These are phyloP conservation scores for Eurotiales sp. DNA, from an alignment of 2,329 filamentous ascomycete species.

Conservation along the genomic window DNA sequence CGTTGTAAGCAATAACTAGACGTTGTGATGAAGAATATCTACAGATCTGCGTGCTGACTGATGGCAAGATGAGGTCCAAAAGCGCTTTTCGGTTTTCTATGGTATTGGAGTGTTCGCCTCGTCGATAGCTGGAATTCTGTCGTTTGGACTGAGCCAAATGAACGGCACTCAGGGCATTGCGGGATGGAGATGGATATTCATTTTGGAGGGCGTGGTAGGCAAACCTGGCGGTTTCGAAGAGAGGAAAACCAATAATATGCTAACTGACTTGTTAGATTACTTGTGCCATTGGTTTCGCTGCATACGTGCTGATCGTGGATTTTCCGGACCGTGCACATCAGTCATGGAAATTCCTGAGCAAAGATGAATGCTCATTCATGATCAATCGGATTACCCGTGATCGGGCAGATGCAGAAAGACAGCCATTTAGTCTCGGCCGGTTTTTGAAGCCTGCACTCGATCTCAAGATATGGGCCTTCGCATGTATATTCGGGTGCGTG, in stretches of 20 bases:
- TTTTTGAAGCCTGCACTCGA: slow-evolving; percentile 49
- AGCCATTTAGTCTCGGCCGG: slow-evolving; percentile 46
- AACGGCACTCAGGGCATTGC: slow-evolving; percentile 41
- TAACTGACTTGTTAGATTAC: not conserved
- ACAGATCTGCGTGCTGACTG: not conserved
- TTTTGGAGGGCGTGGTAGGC: slow-evolving; percentile 44
- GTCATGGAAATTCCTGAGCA: slow-evolving; percentile 32
- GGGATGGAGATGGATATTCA: slow-evolving; percentile 55
- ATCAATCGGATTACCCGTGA: slow-evolving; percentile 52
- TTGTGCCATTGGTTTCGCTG: not conserved
- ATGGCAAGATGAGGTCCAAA: slow-evolving; percentile 26
- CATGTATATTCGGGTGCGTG: slow-evolving; percentile 46
- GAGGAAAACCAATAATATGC: not conserved
- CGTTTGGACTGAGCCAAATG: slow-evolving; percentile 40
- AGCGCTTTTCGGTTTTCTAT: slow-evolving; percentile 44
- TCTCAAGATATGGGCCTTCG: slow-evolving; percentile 54
- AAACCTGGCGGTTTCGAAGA: not conserved
- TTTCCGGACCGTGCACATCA: slow-evolving; percentile 32
- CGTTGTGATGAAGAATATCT: no score
- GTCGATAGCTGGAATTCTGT: slow-evolving; percentile 46
- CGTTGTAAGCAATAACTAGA: slow-evolving; percentile 25
- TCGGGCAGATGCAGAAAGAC: slow-evolving; percentile 48
- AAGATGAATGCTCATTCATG: slow-evolving; percentile 45
- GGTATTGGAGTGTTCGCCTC: slow-evolving; percentile 47
- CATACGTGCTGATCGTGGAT: slow-evolving; percentile 25